Evolutionary conservation across 441 rosid species (phyloP), one percentile per base, ranked within the genome.

Genomic region (Erodium texanum): DNA sequence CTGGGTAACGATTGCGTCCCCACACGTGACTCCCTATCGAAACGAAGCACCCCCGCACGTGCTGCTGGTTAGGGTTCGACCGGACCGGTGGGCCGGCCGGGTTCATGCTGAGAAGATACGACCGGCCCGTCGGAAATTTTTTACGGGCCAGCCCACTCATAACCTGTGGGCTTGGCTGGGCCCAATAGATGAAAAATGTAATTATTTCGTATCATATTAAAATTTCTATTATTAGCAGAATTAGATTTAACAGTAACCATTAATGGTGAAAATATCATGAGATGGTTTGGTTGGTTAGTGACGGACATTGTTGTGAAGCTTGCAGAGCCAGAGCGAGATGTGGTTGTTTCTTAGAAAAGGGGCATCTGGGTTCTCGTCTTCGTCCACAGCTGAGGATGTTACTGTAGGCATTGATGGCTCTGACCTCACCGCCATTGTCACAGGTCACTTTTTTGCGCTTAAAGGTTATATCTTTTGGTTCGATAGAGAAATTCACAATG

Each of bases 401-500:
- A 73, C 80, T 38, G 23, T 52, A 64, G 80, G 74, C n/a, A 66
- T 76, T 32, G 76, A 76, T 29, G 80, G 73, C 1, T 45, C 73
- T 48, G 79, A 68, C 29, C 76, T 72, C 52, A 76, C 79, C 24
- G 76, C 79, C 70, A 64, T 76, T 58, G 76, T 76, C 41, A 72
- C 79, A 62, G 79, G 79, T 68, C 29, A 22, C 2, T 14, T 24
- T 24, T 56, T 58, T 58, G 20, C 0, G 41, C 41, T 15, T 48
- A 48, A 48, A 48, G 1, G 19, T 16, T 48, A 1, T 18, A 54
- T 54, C 24, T 6, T 54, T 18, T 18, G 18, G 24, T 23, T 54
- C 29, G 29, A 20, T 58, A 18, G 16, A 59, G 32, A 59, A 3
- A 10, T 22, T 59, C n/a, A 59, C 29, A 12, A 24, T n/a, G 36